Evolutionary conservation across 1,284 basidiomycete species (phyloP), one percentile per base, ranked within the genome.

Genomic region (Tetrapyrgos nigripes): DNA sequence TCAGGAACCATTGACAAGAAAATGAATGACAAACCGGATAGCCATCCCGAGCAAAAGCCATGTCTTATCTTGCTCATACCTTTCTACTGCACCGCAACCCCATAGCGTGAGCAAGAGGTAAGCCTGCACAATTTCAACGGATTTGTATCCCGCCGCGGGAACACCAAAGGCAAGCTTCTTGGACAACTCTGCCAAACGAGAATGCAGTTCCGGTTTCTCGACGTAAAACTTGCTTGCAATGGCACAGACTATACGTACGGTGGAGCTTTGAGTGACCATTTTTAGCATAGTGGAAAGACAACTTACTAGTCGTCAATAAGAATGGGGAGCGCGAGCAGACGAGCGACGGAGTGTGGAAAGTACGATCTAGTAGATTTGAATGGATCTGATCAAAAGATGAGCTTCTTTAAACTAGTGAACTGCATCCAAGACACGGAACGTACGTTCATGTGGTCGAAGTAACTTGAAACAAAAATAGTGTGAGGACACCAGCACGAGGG

Each of bases 21-120:
- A 55, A 3, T 3, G 26, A 21, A 43, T 10, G 4, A 50, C 62
- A 10, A 45, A 91, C 89, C 91, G 81, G 64, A 93, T 93, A 14
- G 85, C 92, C 89, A 94, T 92, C 29, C 93, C 93, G 27, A 96
- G 80, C 51, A 94, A 80, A 66, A 94, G 73, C 96, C 97, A 99
- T 0, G 96, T 98, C 68, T 93, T 89, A 76, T 99, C 97, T 69
- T 98, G 95, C 72, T 99, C 97, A 70, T 94, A 98, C 17, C 93
- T 85, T 74, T 96, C 93, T 35, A 94, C 93, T 4, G 94, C 93
- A n/a, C 94, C 93, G 63, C 91, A 88, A 1, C 93, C 93, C 90
- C 92, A 97, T 21, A 93, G 74, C 0, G 89, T 81, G 55, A 96
- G 83, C 21, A 97, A 80, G 33, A 94, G 79, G 73, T 96, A 97